Conservation (phyloP, 768 basidiomycete genomes). For the Clitopilus passeckerianus region DNA sequence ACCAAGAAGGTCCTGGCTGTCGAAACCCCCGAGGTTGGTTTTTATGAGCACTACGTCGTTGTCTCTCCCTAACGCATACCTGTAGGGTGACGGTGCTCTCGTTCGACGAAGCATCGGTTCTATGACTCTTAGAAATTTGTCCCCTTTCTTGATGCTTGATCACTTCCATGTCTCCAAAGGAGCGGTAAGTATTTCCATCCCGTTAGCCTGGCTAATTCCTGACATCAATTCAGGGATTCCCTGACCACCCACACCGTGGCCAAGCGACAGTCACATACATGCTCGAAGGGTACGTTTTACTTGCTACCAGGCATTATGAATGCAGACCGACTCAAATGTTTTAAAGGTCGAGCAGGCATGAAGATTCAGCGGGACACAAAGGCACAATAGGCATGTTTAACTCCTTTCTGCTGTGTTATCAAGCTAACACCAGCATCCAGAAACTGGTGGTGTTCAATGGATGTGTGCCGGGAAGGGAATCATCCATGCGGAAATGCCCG, state of each 20-base stretch:
- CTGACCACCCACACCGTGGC: constrained; percentile 91
- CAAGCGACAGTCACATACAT: constrained; percentile 90
- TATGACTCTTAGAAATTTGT: constrained; percentile 66
- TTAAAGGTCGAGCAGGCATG: constrained; percentile 68
- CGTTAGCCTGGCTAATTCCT: no score
- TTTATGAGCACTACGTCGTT: not conserved
- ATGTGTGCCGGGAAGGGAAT: constrained; percentile 85
- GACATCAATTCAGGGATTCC: constrained; percentile 58
- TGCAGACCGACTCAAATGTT: not conserved
- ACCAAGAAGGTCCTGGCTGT: constrained; percentile 73
- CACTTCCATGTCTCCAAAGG: constrained; percentile 72
- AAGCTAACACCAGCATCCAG: constrained; percentile 15
- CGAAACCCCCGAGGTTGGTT: constrained; percentile 64
- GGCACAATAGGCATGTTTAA: constrained; percentile 51
- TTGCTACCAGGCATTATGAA: not conserved
- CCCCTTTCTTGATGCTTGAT: constrained; percentile 89
- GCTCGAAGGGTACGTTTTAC: constrained; percentile 59
- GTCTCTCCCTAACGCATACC: constrained; percentile 1
- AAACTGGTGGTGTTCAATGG: constrained; percentile 90
- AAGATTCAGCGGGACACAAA: constrained; percentile 87
- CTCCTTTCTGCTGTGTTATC: not conserved
- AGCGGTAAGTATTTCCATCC: constrained; percentile 40
- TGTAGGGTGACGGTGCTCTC: constrained; percentile 71
- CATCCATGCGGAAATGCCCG: constrained; percentile 87
- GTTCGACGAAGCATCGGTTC: constrained; percentile 88